Conservation (phyloP, 176 grass and related monocot genomes). For the Oropetium thomaeum region DNA sequence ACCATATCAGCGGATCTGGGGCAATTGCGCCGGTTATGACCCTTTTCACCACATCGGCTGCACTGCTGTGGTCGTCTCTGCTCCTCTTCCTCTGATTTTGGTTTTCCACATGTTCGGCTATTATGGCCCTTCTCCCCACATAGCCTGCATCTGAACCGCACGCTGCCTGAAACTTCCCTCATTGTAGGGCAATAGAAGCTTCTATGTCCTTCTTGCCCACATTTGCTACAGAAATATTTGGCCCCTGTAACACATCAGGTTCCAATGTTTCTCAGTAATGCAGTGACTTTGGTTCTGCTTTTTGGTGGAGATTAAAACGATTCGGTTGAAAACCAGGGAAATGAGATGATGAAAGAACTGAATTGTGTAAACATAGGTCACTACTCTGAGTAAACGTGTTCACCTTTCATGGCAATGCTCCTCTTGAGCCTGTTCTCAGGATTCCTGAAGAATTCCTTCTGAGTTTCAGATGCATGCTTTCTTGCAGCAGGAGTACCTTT, state of each 20-base stretch:
- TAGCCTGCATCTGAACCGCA: conserved; percentile 64
- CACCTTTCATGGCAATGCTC: conserved; percentile 94
- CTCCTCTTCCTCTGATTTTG: conserved; percentile 29
- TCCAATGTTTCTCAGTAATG: background rate
- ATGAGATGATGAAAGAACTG: background rate
- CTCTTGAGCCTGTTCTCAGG: conserved; percentile 82
- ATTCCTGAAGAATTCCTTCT: conserved; percentile 68
- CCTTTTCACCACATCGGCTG: conserved; percentile 49
- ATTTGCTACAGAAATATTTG: conserved; percentile 83
- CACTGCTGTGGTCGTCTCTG: conserved; percentile 33
- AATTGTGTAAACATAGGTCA: conserved; percentile 3
- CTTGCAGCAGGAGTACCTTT: conserved; percentile 81
- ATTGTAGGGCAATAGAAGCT: conserved; percentile 64
- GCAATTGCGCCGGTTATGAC: conserved; percentile 57
- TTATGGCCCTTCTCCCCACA: conserved; percentile 76
- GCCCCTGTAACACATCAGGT: conserved; percentile 54
- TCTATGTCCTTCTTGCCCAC: conserved; percentile 74
- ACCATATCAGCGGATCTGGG: conserved; percentile 17
- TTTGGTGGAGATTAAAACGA: background rate
- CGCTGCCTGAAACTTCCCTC: conserved; percentile 31
- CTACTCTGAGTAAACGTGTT: background rate
- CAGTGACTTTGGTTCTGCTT: background rate
- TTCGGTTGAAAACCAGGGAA: background rate
- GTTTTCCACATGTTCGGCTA: conserved; percentile 63
- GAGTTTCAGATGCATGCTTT: conserved; percentile 64